Evolutionary conservation across 2,329 filamentous ascomycete genomes (phyloP), one percentile per base, ranked within the genome.

Genomic region (Tolypocladium ovalisporum): DNA sequence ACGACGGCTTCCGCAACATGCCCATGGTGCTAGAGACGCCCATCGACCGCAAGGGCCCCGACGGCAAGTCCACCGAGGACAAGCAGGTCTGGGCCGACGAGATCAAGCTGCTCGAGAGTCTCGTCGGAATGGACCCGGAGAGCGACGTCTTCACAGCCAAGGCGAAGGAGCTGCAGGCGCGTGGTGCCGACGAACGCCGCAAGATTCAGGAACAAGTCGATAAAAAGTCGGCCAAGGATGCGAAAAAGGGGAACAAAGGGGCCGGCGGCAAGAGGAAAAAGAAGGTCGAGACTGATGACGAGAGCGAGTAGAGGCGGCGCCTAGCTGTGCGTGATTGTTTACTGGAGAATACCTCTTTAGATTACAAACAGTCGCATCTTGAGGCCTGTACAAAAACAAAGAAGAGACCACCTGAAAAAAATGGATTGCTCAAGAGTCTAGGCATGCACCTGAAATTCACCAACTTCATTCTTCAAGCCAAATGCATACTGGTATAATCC

Each of bases 11-110:
- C 59, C 82, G 88, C 63, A 84, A 84, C 32, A 73, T 97, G 65
- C 94, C 94, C 4, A 90, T 99, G 84, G 86, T 99, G 2, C 81
- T 99, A 9, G 94, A 99, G 76, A 99, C 94, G n/a, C 94, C 94
- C 7, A 93, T 94, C 61, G 90, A 95, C 60, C 79, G 80, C 40
- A 82, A 83, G 52, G 85, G 82, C 22, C 74, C 78, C 53, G 78
- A 86, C 62, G 87, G 87, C 49, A 86, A 86, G 70, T 78, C 79
- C 34, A 71, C 85, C 40, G 88, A 96, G 67, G 90, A 97, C 70
- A 90, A 86, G 70, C 77, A 82, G 56, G 80, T 97, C 19, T 97
- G 93, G 92, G 91, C 92, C 1, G 80, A 86, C 52, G 94, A 99
- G 75, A 97, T 99, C 73, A 97, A 97, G 76, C 76, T 97, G 62